Evolutionary conservation across 2,329 filamentous ascomycete genomes (phyloP), one percentile per base, ranked within the genome.

Genomic region (Nectriaceae sp.): DNA sequence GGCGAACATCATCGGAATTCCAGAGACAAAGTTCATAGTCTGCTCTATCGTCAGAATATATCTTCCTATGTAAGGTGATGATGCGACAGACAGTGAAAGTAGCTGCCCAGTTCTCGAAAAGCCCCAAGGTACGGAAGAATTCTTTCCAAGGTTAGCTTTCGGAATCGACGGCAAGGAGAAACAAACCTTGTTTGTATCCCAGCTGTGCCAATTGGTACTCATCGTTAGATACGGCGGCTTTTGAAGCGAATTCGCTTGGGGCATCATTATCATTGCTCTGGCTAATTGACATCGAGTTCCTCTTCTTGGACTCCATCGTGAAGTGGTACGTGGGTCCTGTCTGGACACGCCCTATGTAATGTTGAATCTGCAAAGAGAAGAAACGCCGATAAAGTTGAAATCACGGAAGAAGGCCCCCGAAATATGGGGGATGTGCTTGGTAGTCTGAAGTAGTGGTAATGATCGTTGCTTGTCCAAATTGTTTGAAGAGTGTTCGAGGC

Each of bases 1-100:
- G 29, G 37, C 45, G 21, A 47, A 47, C n/a, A 47, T 29, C 11
- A 47, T 39, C 2, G 45, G 45, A 31, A 47, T 42, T 16, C 45
- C 45, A 20, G 45, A 47, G 45, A 47, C 40, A 21, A 47, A 47
- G 45, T 47, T 47, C 45, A 47, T 47, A 19, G 37, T 41, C 45
- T 47, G 18, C 19, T 11, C 31, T 31, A 21, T 18, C 20, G 16
- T 33, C 21, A 33, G 15, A 21, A 29, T 19, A 6, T 19, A 21
- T 21, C 4, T 31, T 31, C 21, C 11, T 16, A 15, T 13, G 13
- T 11, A 20, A 4, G 4, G 29, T 18, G 29, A 29, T 39, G 13
- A 31, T 24, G 31, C n/a, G 15, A 26, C 18, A 15, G 29, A 47
- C 45, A 31, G 45, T 24, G 18, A 47, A 47, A 8, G 45, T 47